These are phyloP conservation scores for Backusella tuberculispora DNA, from an alignment of 192 early-diverging fungal genomes.

Conservation along the genomic window DNA sequence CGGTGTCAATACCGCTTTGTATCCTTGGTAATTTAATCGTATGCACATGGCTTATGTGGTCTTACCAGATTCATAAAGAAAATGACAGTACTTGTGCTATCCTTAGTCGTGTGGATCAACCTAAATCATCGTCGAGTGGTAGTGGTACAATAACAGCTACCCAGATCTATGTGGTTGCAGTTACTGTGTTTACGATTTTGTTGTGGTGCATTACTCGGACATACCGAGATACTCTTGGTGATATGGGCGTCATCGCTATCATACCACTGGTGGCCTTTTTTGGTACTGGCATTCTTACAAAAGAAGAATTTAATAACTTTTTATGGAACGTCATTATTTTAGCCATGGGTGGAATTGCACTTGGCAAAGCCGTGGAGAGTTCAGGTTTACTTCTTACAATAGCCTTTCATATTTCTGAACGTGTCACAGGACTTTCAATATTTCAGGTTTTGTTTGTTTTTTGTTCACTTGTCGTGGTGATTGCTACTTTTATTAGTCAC, in stretches of 20 bases:
- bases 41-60: slow-evolving; percentile 77
- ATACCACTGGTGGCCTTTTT: slow-evolving; percentile 88
- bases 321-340: slow-evolving; percentile 90
- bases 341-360: slow-evolving; percentile 95
- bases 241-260: slow-evolving; percentile 96
- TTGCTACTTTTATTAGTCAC: slow-evolving; percentile 93
- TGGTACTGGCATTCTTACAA: slow-evolving; percentile 86
- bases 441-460: slow-evolving; percentile 80
- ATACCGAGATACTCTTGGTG: slow-evolving; percentile 79
- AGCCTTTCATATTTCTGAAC: slow-evolving; percentile 64
- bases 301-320: slow-evolving; percentile 97
- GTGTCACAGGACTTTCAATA: slow-evolving; percentile 67
- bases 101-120: slow-evolving; percentile 38
- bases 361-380: slow-evolving; percentile 90
- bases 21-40: slow-evolving; percentile 79
- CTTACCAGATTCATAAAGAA: slow-evolving; percentile 67
- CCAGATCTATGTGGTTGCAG: slow-evolving; percentile 78
- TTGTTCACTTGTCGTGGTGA: slow-evolving; percentile 75
- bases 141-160: slow-evolving; percentile 59
- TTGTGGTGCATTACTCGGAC: slow-evolving; percentile 88
- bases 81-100: background rate
- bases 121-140: slow-evolving; percentile 42
- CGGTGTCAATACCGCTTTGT: slow-evolving; percentile 85
- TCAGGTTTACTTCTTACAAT: slow-evolving; percentile 83
- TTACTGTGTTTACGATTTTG: slow-evolving; percentile 76